Evolutionary conservation across 2,329 filamentous ascomycete genomes (phyloP).

Genomic region (Colletotrichum godetiae): DNA sequence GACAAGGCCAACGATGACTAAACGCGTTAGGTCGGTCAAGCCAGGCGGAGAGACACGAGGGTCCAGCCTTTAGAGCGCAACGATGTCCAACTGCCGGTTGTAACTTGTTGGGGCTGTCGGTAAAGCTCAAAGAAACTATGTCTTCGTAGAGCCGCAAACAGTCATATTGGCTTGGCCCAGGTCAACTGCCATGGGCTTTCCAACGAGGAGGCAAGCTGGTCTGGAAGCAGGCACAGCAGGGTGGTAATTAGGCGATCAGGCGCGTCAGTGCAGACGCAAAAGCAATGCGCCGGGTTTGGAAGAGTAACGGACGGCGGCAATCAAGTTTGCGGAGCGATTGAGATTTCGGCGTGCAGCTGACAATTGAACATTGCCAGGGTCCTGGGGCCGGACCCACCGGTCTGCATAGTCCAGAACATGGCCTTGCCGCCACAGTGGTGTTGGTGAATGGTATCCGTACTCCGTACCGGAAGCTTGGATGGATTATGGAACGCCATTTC

Average conservation of each 20-base stretch:
- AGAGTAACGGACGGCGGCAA: background rate
- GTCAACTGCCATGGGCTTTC: background rate
- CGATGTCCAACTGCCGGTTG: background rate
- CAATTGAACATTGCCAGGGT: conserved; percentile 7
- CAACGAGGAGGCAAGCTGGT: background rate
- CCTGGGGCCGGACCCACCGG: background rate
- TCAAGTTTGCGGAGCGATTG: background rate
- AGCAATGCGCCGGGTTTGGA: conserved; percentile 6
- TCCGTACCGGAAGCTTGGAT: background rate
- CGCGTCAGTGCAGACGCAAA: conserved; percentile 7
- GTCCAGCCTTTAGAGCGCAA: background rate
- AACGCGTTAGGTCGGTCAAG: background rate
- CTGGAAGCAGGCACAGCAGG: background rate
- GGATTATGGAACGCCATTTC: background rate
- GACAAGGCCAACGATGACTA: background rate
- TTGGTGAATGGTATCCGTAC: background rate
- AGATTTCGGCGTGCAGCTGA: conserved; percentile 15
- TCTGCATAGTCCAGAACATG: background rate
- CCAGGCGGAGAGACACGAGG: background rate
- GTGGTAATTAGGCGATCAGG: conserved; percentile 4
- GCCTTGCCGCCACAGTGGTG: background rate
- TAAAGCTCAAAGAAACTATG: conserved; percentile 14
- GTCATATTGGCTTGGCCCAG: background rate
- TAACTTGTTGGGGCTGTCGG: background rate
- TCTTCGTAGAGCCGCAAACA: background rate